Percentiles rank a stretch among this genome's conserved stretches.
Evolutionary conservation across 208 protist genomes (phyloP).

Genomic region (Phytomonas sp.): DNA sequence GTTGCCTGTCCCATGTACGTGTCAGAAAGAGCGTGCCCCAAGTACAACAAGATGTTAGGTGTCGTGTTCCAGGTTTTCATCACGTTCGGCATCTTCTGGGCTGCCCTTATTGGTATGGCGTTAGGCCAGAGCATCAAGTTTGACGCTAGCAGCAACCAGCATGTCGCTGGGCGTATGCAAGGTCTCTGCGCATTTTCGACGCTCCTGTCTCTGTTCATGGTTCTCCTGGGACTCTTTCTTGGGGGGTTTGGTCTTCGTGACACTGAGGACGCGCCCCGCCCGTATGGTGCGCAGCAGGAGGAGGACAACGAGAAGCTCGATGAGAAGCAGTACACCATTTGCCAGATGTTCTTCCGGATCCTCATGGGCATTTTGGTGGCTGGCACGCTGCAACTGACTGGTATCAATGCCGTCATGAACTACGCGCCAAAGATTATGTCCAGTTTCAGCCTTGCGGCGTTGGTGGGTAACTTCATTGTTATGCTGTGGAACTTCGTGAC

Average conservation of each 20-base stretch:
- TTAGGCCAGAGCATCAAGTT: conserved; percentile 38
- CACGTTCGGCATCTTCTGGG: conserved; percentile 80
- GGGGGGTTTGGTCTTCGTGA: not conserved
- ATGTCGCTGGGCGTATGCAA: conserved; percentile 54
- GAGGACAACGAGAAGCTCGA: conserved; percentile 12
- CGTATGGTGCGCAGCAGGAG: conserved; percentile 8
- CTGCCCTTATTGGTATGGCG: conserved; percentile 47
- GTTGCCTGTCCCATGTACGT: conserved; percentile 73
- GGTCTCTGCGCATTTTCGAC: conserved; percentile 60
- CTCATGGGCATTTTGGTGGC: conserved; percentile 42
- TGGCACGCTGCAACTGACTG: conserved; percentile 72
- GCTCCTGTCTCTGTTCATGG: conserved; percentile 37
- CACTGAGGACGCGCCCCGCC: not conserved
- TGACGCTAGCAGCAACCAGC: conserved; percentile 19
- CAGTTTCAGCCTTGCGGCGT: conserved; percentile 44
- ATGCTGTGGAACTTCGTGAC: conserved; percentile 87
- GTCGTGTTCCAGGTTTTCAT: conserved; percentile 77
- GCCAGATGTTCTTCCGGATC: conserved; percentile 36
- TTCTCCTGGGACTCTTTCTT: conserved; percentile 27
- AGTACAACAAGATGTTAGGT: conserved; percentile 48
- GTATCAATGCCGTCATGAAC: conserved; percentile 85
- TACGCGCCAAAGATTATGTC: conserved; percentile 78
- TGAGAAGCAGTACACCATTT: conserved; percentile 40
- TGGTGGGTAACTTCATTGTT: conserved; percentile 74
- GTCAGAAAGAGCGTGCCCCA: conserved; percentile 50